Percentiles rank a stretch among this genome's conserved stretches.
These are phyloP conservation scores for Trichoderma sp. DNA, from an alignment of 2,329 filamentous ascomycete genomes.

Conservation along the genomic window DNA sequence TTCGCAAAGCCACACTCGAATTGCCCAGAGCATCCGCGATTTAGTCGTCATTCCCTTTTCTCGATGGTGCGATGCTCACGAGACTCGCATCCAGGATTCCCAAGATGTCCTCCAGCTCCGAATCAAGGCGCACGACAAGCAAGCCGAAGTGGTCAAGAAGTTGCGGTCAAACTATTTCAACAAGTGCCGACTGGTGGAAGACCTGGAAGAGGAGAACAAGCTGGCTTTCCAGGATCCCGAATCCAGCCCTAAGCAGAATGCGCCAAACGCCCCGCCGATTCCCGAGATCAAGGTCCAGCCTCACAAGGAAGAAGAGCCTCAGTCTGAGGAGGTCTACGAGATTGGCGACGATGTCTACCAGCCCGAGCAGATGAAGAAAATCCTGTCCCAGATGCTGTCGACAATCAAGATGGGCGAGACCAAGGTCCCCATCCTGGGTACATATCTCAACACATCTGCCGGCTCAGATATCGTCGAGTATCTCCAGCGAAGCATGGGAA, in stretches of 20 bases:
- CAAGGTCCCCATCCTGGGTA: conserved; percentile 93
- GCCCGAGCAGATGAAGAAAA: conserved; percentile 85
- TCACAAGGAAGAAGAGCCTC: conserved; percentile 58
- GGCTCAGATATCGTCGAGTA: conserved; percentile 96
- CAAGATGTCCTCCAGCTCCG: conserved; percentile 89
- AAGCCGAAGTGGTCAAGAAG: conserved; percentile 87
- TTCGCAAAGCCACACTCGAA: conserved; percentile 86
- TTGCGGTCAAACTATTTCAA: conserved; percentile 97
- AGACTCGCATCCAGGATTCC: conserved; percentile 83
- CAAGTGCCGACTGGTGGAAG: conserved; percentile 93
- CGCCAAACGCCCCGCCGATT: conserved; percentile 58
- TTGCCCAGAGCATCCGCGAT: conserved; percentile 93
- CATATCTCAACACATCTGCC: conserved; percentile 87
- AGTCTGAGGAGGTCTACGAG: conserved; percentile 77
- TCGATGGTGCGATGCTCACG: conserved; percentile 94
- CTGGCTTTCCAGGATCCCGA: conserved; percentile 90
- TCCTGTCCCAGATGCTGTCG: conserved; percentile 80
- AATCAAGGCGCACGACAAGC: conserved; percentile 90
- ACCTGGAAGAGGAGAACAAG: conserved; percentile 97
- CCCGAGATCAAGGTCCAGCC: conserved; percentile 87
- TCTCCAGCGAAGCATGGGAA: conserved; percentile 81
- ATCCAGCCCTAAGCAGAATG: conserved; percentile 59
- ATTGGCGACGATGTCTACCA: conserved; percentile 86
- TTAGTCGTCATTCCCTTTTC: conserved; percentile 92
- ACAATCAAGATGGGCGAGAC: conserved; percentile 84